Conservation (phyloP, 805 yeast genomes). For the Isabelozyma rhagii region DNA sequence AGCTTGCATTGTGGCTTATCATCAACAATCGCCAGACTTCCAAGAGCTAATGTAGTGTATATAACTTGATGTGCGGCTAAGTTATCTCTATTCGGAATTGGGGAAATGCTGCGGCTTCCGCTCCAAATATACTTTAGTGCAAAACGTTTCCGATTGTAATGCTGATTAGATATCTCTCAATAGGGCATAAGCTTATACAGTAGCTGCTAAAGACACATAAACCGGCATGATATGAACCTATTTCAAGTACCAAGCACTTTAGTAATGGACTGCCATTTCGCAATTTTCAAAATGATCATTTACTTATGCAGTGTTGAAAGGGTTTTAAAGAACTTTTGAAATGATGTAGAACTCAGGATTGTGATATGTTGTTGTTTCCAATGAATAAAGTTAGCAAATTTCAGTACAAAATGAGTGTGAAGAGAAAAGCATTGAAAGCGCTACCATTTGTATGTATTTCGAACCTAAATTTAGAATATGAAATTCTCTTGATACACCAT, state of each 20-base stretch:
- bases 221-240: too few relatives aligned
- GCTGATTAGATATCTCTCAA: too few relatives aligned
- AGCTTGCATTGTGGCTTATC: not conserved
- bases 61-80: not conserved
- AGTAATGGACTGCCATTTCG: too few relatives aligned
- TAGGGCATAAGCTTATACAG: too few relatives aligned
- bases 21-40: not conserved
- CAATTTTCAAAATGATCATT: too few relatives aligned
- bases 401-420: not conserved
- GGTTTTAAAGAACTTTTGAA: not conserved
- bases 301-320: not conserved
- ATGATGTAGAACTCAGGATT: not conserved
- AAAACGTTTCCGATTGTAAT: too few relatives aligned
- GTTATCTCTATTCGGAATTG: not conserved
- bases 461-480: not conserved
- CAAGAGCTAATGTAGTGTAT: not conserved
- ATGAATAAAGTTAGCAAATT: not conserved
- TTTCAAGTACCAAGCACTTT: too few relatives aligned
- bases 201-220: too few relatives aligned
- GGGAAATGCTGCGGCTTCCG: too few relatives aligned
- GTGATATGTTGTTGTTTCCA: not conserved
- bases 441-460: too few relatives aligned
- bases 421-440: too few relatives aligned
- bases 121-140: too few relatives aligned
- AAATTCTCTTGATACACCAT: not conserved